Evolutionary conservation across 1,284 basidiomycete genomes (phyloP).

Genomic region (Anthracocystis setariae): DNA sequence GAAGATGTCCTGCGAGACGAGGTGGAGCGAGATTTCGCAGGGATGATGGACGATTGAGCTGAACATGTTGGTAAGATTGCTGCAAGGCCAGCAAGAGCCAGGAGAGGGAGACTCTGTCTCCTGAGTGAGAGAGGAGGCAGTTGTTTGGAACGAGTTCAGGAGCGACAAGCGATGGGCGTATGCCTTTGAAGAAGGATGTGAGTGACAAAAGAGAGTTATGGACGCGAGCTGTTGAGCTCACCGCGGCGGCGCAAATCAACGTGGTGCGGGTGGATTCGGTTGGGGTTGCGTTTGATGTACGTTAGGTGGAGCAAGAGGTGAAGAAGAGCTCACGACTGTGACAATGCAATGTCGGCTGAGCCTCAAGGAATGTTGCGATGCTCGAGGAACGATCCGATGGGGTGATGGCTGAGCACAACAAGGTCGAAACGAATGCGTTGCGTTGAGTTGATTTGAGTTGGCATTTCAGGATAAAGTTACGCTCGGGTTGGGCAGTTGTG

Average conservation of each 20-base stretch:
- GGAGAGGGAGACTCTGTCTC: neutral
- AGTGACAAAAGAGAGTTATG: neutral
- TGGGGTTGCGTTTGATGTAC: neutral
- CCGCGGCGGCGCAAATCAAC: neutral
- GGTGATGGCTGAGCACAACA: constrained; percentile 3
- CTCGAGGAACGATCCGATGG: no score
- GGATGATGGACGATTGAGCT: constrained; percentile 59
- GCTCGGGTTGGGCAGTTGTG: no score
- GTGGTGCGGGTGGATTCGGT: no score
- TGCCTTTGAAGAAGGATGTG: neutral
- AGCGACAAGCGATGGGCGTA: neutral
- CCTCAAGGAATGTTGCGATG: neutral
- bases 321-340: neutral
- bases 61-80: constrained; percentile 39
- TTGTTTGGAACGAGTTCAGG: neutral
- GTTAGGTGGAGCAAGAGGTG: neutral
- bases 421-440: neutral
- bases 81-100: neutral
- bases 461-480: neutral
- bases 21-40: constrained; percentile 63
- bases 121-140: neutral
- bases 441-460: neutral
- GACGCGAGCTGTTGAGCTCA: neutral
- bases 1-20: constrained; percentile 63
- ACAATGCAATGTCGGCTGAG: constrained; percentile 11